phyloP scores from a whole-genome alignment of 345 rosid genomes.

The Syzygium grande region DNA sequence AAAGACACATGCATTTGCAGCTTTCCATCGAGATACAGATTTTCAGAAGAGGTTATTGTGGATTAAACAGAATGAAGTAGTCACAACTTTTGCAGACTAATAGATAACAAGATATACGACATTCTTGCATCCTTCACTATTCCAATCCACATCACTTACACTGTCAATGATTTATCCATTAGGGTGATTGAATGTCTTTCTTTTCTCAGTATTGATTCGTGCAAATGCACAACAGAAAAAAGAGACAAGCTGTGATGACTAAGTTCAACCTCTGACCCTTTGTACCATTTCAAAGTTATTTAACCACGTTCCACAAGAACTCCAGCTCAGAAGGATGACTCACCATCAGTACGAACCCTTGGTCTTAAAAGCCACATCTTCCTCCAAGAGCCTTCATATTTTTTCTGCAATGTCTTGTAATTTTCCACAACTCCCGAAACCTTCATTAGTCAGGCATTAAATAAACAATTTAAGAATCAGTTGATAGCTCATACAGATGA shows the following conservation, averaged over 20 bases:
- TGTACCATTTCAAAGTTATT: neutral
- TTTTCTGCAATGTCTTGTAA: conserved; percentile 69
- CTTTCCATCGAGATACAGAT: neutral
- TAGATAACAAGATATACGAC: neutral
- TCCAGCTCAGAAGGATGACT: neutral
- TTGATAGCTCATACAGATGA: neutral
- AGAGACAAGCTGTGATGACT: neutral
- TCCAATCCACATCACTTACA: neutral
- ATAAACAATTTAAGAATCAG: neutral
- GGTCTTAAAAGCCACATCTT: conserved; percentile 98
- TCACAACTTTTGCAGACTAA: neutral
- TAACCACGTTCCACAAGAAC: neutral
- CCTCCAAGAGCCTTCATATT: conserved; percentile 87
- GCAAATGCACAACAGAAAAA: neutral
- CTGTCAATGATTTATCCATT: neutral
- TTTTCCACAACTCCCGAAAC: conserved; percentile 75
- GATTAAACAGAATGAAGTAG: neutral
- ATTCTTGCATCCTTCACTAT: neutral
- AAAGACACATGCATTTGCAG: neutral
- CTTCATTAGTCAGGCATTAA: conserved; percentile 20
- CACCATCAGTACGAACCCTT: conserved; percentile 91
- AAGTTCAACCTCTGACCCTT: neutral
- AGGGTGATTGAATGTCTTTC: neutral
- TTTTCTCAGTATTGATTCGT: neutral
- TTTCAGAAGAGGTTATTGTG: neutral